Evolutionary conservation across 225 moss, liverwort and hornwort genomes (phyloP).

Genomic region (Antitrichia curtipendula): DNA sequence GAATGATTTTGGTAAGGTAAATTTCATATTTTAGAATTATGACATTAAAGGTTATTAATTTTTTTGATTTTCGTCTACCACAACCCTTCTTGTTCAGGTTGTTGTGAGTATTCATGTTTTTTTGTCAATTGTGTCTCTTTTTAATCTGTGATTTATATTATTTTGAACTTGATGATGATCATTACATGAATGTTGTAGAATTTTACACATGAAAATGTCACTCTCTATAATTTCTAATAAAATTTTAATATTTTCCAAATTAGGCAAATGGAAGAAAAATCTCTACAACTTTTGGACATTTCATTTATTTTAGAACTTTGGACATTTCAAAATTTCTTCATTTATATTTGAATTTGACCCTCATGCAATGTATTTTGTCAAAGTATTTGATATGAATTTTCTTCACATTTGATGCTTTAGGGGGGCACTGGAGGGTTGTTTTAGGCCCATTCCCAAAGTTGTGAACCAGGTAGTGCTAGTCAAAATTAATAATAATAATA

Average conservation of each 20-base stretch:
- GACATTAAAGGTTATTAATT: not conserved
- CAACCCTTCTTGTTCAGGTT: not conserved
- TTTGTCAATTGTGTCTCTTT: not conserved
- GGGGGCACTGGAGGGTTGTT: too few relatives aligned
- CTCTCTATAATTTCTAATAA: not conserved
- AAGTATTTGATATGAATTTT: too few relatives aligned
- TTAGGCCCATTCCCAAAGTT: too few relatives aligned
- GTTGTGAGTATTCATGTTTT: fast-evolving
- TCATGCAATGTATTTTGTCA: too few relatives aligned
- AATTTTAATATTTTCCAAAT: not conserved
- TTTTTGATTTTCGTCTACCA: not conserved
- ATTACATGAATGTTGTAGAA: not conserved
- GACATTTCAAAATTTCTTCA: not conserved
- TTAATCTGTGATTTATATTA: not conserved
- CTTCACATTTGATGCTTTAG: too few relatives aligned
- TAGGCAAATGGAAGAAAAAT: not conserved
- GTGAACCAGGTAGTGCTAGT: too few relatives aligned
- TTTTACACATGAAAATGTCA: not conserved
- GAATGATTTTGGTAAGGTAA: not conserved
- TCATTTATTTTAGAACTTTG: not conserved
- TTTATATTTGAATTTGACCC: not conserved
- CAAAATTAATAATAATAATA: too few relatives aligned
- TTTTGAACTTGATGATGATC: not conserved
- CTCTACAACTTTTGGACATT: not conserved
- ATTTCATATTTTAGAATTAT: not conserved